phyloP scores from a whole-genome alignment of 106 monocot species.

The Vanilla planifolia region DNA sequence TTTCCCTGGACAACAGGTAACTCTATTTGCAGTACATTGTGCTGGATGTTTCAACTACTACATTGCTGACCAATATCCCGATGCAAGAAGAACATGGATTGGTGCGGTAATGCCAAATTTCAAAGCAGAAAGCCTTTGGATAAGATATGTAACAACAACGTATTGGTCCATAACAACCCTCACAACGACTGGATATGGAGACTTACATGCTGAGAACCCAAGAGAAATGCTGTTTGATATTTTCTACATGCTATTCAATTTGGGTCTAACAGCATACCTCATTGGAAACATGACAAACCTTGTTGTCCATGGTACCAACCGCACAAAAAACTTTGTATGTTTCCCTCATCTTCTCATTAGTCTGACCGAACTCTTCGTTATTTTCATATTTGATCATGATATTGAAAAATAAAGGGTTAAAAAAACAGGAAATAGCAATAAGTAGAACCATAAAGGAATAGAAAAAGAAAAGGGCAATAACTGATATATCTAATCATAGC shows the following conservation, averaged over 20 bases:
- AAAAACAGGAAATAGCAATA: not conserved
- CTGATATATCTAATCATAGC: too few relatives aligned
- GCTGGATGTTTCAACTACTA: slow-evolving; percentile 76
- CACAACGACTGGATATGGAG: slow-evolving; percentile 73
- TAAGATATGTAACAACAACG: slow-evolving; percentile 56
- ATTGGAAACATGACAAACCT: slow-evolving; percentile 88
- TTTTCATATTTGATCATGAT: not conserved
- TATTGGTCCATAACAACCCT: slow-evolving; percentile 85
- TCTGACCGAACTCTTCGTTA: not conserved
- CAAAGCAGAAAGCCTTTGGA: slow-evolving; percentile 47
- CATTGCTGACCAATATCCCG: slow-evolving; percentile 58
- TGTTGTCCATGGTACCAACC: slow-evolving; percentile 68
- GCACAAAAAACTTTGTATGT: slow-evolving; percentile 71
- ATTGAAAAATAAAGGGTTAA: not conserved
- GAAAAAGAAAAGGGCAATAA: not conserved
- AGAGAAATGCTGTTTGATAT: slow-evolving; percentile 69
- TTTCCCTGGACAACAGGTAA: slow-evolving; percentile 35
- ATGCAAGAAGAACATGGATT: slow-evolving; percentile 66
- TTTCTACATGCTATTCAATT: slow-evolving; percentile 70
- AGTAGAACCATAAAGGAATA: not conserved
- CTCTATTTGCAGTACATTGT: slow-evolving; percentile 65
- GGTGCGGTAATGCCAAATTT: slow-evolving; percentile 54
- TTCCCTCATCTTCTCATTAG: slow-evolving; percentile 10
- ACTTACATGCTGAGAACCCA: slow-evolving; percentile 69
- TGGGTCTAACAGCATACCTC: slow-evolving; percentile 67